These are phyloP conservation scores for Leucocoprinus birnbaumii DNA, from an alignment of 768 basidiomycete species.

Conservation along the genomic window DNA sequence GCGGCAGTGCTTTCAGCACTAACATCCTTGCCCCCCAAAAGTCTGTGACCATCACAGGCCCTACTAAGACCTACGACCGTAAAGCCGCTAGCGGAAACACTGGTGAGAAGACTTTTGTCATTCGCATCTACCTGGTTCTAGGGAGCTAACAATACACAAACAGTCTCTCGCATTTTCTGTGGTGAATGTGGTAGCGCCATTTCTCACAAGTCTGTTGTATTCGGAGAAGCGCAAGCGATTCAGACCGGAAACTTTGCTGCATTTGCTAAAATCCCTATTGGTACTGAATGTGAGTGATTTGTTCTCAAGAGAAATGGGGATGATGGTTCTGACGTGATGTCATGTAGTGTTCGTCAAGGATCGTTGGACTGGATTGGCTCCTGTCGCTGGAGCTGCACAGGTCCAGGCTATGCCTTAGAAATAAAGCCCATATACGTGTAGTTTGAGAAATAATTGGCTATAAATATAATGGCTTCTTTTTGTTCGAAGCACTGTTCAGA, in stretches of 20 bases:
- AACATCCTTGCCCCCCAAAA: constrained; percentile 32
- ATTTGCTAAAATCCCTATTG: constrained; percentile 27
- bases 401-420: constrained; percentile 13
- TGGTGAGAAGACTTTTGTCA: no score
- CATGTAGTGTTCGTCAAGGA: constrained; percentile 32
- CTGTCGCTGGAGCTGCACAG: constrained; percentile 23
- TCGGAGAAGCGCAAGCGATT: constrained; percentile 32
- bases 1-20: constrained; percentile 37
- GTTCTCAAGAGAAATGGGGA: not conserved
- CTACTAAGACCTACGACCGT: constrained; percentile 26
- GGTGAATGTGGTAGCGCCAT: constrained; percentile 34
- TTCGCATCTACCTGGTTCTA: not conserved
- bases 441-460: no score
- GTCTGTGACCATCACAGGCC: constrained; percentile 29
- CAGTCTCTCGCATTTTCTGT: constrained; percentile 37
- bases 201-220: constrained; percentile 28
- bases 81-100: constrained; percentile 30
- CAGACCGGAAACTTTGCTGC: constrained; percentile 35
- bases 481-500: no score
- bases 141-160: not conserved
- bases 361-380: constrained; percentile 25
- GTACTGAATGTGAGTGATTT: constrained; percentile 25
- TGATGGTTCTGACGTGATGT: not conserved
- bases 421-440: no score
- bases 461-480: no score